phyloP scores from a whole-genome alignment of 129 eudicot species.

The Flaveria linearis region DNA sequence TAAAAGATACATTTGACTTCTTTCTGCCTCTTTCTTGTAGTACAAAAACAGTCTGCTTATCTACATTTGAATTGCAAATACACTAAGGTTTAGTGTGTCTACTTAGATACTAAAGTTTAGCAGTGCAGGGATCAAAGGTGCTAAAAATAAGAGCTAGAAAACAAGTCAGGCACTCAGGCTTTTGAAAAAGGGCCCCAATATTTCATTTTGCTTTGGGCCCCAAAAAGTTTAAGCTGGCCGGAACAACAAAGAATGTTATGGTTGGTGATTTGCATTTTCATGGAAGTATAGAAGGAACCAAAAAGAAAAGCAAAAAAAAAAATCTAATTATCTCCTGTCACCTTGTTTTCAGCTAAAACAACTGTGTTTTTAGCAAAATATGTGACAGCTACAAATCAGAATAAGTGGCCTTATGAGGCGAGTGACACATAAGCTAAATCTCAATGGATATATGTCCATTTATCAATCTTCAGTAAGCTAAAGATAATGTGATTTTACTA shows the following conservation, averaged over 20 bases:
- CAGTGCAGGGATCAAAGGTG: too few relatives aligned
- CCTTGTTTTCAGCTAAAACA: not conserved
- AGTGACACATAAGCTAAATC: not conserved
- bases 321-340: not conserved
- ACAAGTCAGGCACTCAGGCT: too few relatives aligned
- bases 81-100: too few relatives aligned
- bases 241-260: not conserved
- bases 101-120: too few relatives aligned
- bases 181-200: too few relatives aligned
- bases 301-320: not conserved
- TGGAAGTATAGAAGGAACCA: not conserved
- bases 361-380: not conserved
- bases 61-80: too few relatives aligned
- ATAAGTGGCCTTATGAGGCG: not conserved
- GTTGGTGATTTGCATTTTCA: not conserved
- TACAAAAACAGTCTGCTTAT: too few relatives aligned
- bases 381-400: not conserved
- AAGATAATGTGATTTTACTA: not conserved
- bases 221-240: too few relatives aligned
- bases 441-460: constrained; percentile 1
- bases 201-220: too few relatives aligned
- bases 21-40: too few relatives aligned
- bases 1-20: not conserved
- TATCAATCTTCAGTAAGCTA: not conserved
- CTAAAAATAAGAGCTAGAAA: too few relatives aligned